Conservation (phyloP, 2,329 filamentous ascomycete genomes). For the Xylaria sp. region DNA sequence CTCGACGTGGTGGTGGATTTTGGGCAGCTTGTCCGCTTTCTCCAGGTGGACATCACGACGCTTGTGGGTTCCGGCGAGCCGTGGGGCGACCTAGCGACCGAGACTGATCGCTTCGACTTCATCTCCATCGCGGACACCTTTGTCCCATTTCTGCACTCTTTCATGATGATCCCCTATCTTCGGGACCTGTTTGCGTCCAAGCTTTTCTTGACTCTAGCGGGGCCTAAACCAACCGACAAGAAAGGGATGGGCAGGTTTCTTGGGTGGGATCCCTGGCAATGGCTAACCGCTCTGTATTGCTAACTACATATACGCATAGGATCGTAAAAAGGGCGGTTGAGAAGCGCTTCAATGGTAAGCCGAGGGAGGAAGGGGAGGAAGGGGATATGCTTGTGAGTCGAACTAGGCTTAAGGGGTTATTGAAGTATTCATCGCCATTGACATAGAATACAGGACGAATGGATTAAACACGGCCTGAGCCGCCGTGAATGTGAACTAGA, state of each 20-base stretch:
- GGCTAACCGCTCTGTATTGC: background rate
- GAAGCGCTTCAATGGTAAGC: constrained; percentile 20
- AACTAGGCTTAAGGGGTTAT: background rate
- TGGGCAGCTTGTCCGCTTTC: constrained; percentile 27
- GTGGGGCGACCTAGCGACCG: constrained; percentile 31
- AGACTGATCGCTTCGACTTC: constrained; percentile 33
- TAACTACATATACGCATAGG: constrained; percentile 15
- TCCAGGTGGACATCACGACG: constrained; percentile 33
- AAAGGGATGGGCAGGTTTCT: constrained; percentile 31
- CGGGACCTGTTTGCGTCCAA: constrained; percentile 27
- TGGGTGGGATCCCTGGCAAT: constrained; percentile 17
- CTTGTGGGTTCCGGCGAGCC: constrained; percentile 28
- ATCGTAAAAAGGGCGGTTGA: constrained; percentile 24
- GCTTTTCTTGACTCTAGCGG: constrained; percentile 27
- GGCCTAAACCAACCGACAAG: constrained; percentile 28
- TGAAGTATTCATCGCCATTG: background rate
- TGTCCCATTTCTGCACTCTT: constrained; percentile 26
- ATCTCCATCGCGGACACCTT: constrained; percentile 25
- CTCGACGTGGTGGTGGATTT: constrained; percentile 26
- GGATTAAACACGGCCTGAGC: constrained; percentile 31
- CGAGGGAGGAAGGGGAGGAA: background rate
- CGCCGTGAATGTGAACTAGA: constrained; percentile 31
- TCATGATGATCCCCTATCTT: constrained; percentile 29
- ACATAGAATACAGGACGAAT: constrained; percentile 31
- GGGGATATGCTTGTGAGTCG: constrained; percentile 29